Evolutionary conservation across 345 rosid species (phyloP).

Genomic region (Angophora floribunda): DNA sequence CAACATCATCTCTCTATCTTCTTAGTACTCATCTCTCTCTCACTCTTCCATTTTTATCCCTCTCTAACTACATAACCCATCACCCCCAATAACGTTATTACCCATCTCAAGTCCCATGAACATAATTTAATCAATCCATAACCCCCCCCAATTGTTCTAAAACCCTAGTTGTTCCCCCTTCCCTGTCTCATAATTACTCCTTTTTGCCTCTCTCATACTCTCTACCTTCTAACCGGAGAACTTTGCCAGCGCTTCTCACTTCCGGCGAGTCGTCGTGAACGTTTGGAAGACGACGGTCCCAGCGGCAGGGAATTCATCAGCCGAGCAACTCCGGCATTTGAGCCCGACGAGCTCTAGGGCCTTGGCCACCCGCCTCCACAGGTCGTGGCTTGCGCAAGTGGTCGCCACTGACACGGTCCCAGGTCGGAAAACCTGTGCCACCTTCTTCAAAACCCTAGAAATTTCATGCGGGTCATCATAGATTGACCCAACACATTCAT

Average conservation of each 20-base stretch:
- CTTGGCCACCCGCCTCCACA: constrained; percentile 47
- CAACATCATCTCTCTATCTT: neutral
- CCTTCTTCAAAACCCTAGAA: constrained; percentile 37
- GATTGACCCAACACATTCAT: constrained; percentile 60
- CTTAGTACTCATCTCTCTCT: neutral
- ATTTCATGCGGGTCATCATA: constrained; percentile 46
- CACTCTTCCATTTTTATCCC: neutral
- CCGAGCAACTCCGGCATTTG: constrained; percentile 57
- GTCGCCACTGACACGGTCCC: constrained; percentile 50
- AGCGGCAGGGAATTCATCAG: constrained; percentile 63
- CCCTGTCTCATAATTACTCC: neutral
- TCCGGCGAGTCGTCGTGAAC: constrained; percentile 47
- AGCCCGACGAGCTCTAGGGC: constrained; percentile 56
- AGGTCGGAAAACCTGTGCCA: constrained; percentile 69
- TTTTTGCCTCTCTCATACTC: neutral
- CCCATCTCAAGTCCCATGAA: neutral
- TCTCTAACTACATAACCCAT: constrained; percentile 7
- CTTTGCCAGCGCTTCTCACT: neutral
- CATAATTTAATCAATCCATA: neutral
- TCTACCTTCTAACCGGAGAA: neutral
- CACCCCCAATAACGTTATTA: constrained; percentile 5
- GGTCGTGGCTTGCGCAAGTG: constrained; percentile 42
- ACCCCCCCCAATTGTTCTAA: neutral
- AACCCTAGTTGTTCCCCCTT: neutral
- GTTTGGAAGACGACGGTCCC: constrained; percentile 67